Evolutionary conservation across 129 eudicot genomes (phyloP).

Genomic region (Lactuca sativa): DNA sequence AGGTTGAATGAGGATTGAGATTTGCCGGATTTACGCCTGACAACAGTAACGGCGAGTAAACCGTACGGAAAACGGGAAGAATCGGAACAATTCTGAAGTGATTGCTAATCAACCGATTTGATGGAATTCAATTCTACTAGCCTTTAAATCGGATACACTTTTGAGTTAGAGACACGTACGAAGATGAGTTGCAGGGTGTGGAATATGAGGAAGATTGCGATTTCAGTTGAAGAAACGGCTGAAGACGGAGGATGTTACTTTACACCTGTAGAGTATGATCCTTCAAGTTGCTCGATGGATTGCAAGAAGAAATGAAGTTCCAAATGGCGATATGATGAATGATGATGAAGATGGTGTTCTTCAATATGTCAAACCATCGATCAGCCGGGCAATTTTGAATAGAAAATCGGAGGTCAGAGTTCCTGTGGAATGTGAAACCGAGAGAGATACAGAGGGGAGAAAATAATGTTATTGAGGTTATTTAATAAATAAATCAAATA

Average conservation of each 20-base stretch:
- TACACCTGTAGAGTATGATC: not conserved
- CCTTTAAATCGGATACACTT: not conserved
- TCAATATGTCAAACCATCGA: not conserved
- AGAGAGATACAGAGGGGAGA: conserved; percentile 14
- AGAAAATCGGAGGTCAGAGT: conserved; percentile 20
- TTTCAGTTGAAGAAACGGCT: not conserved
- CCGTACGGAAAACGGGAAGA: conserved; percentile 1
- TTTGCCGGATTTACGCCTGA: conserved; percentile 1
- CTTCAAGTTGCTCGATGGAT: not conserved
- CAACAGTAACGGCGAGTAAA: conserved; percentile 9
- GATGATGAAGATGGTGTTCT: conserved; percentile 1
- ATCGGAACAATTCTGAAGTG: conserved; percentile 6
- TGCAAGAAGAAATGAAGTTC: not conserved
- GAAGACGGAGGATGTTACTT: not conserved
- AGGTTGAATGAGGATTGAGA: conserved; percentile 13
- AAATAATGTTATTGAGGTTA: not conserved
- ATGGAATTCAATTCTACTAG: not conserved
- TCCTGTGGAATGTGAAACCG: conserved; percentile 16
- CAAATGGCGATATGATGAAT: conserved; percentile 3
- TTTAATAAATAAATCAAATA: not conserved
- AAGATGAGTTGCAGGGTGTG: not conserved
- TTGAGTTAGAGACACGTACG: not conserved
- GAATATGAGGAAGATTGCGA: conserved; percentile 3
- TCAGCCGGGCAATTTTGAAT: conserved; percentile 10
- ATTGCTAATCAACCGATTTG: not conserved